Percentiles rank a stretch among this genome's conserved stretches.
Conservation (phyloP, 352 stramenopile species). For the Pythium periplocum region DNA sequence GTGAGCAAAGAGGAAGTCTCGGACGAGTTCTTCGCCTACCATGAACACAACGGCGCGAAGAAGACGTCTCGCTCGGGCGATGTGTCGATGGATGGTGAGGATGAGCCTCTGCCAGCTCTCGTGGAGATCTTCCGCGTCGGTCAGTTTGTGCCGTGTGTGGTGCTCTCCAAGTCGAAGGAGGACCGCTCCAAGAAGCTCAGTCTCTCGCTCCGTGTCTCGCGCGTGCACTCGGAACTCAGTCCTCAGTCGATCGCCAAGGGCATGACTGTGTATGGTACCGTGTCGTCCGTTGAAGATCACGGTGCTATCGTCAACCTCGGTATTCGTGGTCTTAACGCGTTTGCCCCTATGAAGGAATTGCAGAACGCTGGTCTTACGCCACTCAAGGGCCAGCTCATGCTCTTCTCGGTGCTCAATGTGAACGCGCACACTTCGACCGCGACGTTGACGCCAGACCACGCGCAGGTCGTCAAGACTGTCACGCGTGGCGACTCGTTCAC, state of each 20-base stretch:
- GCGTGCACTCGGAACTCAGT: slow-evolving; percentile 80
- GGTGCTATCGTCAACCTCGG: slow-evolving; percentile 91
- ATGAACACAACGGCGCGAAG: slow-evolving; percentile 19
- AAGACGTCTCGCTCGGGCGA: slow-evolving; percentile 8
- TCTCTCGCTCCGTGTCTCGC: slow-evolving; percentile 81
- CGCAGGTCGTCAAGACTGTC: slow-evolving; percentile 67
- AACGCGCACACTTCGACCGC: slow-evolving; percentile 75
- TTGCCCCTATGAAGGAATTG: slow-evolving; percentile 77
- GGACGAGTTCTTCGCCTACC: slow-evolving; percentile 61
- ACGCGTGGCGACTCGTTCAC: slow-evolving; percentile 82
- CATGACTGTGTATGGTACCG: slow-evolving; percentile 77
- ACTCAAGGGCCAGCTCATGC: slow-evolving; percentile 56
- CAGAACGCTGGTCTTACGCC: slow-evolving; percentile 21
- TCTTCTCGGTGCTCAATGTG: slow-evolving; percentile 63
- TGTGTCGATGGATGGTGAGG: slow-evolving; percentile 13
- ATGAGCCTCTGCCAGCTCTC: slow-evolving; percentile 38
- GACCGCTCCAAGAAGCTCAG: slow-evolving; percentile 84
- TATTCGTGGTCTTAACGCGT: slow-evolving; percentile 67
- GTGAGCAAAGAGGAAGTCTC: slow-evolving; percentile 74
- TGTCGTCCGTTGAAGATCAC: slow-evolving; percentile 92
- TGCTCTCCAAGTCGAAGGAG: slow-evolving; percentile 70
- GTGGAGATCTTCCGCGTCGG: slow-evolving; percentile 60
- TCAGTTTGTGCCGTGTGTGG: slow-evolving; percentile 84
- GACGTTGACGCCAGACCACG: slow-evolving; percentile 60
- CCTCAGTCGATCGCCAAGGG: slow-evolving; percentile 58